Conservation (phyloP, 768 basidiomycete genomes). For the Rhodotorula kratochvilovae region DNA sequence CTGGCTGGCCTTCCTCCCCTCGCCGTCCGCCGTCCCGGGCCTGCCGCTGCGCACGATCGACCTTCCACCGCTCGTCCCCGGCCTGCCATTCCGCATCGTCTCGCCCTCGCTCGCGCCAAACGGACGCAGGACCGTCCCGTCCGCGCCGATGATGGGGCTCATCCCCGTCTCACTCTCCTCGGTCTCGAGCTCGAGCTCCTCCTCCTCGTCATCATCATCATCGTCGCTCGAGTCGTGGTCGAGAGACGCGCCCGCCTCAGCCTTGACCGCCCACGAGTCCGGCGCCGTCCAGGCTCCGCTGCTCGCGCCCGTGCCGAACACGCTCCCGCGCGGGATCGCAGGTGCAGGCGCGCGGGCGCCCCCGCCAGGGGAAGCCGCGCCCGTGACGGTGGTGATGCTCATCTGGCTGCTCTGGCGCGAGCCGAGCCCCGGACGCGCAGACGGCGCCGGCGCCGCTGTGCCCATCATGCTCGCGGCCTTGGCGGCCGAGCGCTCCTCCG, state of each 20-base stretch:
- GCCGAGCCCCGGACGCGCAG: neutral
- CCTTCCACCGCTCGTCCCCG: slow-evolving; percentile 9
- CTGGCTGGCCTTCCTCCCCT: slow-evolving; percentile 11
- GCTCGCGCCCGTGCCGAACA: neutral
- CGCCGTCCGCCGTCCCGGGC: slow-evolving; percentile 32
- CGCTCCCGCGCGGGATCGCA: neutral
- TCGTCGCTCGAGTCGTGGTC: slow-evolving; percentile 40
- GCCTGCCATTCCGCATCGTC: neutral
- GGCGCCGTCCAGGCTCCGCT: slow-evolving; percentile 46
- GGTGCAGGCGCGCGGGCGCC: too few relatives aligned
- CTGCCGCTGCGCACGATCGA: neutral
- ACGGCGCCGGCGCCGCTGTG: neutral
- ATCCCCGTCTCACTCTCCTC: slow-evolving; percentile 19
- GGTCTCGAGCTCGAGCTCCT: slow-evolving; percentile 38
- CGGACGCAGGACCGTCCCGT: neutral
- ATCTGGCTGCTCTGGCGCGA: neutral
- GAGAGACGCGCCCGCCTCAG: slow-evolving; percentile 44
- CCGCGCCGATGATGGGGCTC: slow-evolving; percentile 10
- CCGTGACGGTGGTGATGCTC: neutral
- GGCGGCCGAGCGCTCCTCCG: neutral
- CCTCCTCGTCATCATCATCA: slow-evolving; percentile 44
- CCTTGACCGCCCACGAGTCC: slow-evolving; percentile 53
- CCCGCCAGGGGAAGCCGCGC: neutral
- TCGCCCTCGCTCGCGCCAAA: neutral
- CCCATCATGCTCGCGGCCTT: neutral